Conservation (phyloP, 2,329 filamentous ascomycete species). For the Diaporthe citri region DNA sequence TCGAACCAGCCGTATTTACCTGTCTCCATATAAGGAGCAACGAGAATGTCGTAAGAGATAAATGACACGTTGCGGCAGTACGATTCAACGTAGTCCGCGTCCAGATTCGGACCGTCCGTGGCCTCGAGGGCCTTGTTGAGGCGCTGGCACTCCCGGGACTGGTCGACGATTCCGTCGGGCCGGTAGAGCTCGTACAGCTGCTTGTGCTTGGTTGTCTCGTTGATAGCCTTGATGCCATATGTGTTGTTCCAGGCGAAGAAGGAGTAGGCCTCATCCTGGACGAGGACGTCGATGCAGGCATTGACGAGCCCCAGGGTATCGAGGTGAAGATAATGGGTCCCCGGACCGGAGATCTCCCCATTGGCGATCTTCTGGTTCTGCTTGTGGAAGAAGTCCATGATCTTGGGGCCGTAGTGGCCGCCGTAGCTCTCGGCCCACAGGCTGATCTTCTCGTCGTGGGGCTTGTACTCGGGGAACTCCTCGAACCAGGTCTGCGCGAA, state of each 20-base stretch:
- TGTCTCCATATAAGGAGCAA: constrained; percentile 17
- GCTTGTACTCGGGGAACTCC: constrained; percentile 66
- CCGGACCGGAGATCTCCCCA: constrained; percentile 35
- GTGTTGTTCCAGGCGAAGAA: constrained; percentile 50
- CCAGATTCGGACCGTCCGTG: constrained; percentile 37
- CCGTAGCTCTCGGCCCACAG: constrained; percentile 46
- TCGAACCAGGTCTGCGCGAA: constrained; percentile 69
- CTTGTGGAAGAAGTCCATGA: constrained; percentile 46
- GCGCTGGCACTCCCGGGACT: constrained; percentile 61
- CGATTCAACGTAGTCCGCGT: constrained; percentile 33
- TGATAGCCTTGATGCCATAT: constrained; percentile 66
- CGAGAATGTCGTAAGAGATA: background rate
- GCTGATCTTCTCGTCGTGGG: constrained; percentile 53
- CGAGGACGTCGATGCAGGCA: constrained; percentile 33
- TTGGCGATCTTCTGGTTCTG: constrained; percentile 39
- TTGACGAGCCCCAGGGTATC: constrained; percentile 40
- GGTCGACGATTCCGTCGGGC: constrained; percentile 63
- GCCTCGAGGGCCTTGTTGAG: constrained; percentile 49
- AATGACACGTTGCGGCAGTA: constrained; percentile 31
- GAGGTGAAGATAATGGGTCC: constrained; percentile 40
- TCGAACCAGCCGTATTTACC: constrained; percentile 66
- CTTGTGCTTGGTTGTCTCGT: constrained; percentile 59
- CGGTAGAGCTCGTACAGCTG: constrained; percentile 58
- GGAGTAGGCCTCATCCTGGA: constrained; percentile 32
- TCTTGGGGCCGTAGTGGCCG: constrained; percentile 56